These are phyloP conservation scores for Cronartium quercuum DNA, from an alignment of 1,284 basidiomycete species.

Conservation along the genomic window DNA sequence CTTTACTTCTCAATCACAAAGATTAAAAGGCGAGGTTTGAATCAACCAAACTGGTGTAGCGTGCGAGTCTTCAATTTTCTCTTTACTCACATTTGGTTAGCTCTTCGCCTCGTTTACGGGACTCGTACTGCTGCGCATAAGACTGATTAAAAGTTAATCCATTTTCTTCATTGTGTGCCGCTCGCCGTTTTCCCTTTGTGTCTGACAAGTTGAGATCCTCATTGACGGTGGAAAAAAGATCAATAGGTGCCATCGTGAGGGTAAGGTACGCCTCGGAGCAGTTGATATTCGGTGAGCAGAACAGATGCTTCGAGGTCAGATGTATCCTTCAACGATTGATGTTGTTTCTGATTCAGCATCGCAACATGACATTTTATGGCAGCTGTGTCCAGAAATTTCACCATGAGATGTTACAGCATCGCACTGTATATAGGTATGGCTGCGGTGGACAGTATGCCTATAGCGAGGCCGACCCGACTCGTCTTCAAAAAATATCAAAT, in stretches of 20 bases:
- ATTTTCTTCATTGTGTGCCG: constrained; percentile 50
- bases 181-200: not conserved
- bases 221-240: constrained; percentile 18
- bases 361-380: too few relatives aligned
- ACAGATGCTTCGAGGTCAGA: too few relatives aligned
- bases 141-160: constrained; percentile 70
- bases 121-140: constrained; percentile 72
- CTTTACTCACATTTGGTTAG: constrained; percentile 62
- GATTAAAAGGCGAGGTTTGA: not conserved
- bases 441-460: too few relatives aligned
- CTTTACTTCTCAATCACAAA: constrained; percentile 58
- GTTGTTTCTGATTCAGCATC: too few relatives aligned
- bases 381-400: too few relatives aligned
- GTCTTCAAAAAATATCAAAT: too few relatives aligned
- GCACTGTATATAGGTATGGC: too few relatives aligned
- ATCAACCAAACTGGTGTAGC: not conserved
- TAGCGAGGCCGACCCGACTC: too few relatives aligned
- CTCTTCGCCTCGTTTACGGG: constrained; percentile 74
- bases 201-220: not conserved
- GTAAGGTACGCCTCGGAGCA: too few relatives aligned
- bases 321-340: too few relatives aligned
- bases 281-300: too few relatives aligned
- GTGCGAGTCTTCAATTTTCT: constrained; percentile 9
- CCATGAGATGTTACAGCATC: too few relatives aligned
- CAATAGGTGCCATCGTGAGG: constrained; percentile 22